Conservation (phyloP, 1,284 basidiomycete genomes). For the Sphagnurus paluster region DNA sequence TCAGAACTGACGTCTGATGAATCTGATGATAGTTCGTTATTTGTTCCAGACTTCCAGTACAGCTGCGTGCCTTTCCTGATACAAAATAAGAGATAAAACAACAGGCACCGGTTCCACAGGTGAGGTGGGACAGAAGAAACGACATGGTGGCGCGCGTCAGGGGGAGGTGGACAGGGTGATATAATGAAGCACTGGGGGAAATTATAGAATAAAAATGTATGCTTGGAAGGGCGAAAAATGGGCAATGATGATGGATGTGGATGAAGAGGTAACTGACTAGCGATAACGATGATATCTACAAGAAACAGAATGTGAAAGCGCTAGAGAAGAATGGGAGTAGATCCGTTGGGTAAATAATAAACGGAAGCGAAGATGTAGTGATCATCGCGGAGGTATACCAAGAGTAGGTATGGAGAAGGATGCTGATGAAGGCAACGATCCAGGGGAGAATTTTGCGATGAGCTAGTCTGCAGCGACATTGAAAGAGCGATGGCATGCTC, state of each 20-base stretch:
- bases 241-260: neutral
- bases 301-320: slow-evolving; percentile 7
- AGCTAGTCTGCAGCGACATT: slow-evolving; percentile 9
- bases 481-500: neutral
- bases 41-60: slow-evolving; percentile 15
- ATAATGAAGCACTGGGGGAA: slow-evolving; percentile 1
- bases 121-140: neutral
- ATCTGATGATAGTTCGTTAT: slow-evolving; percentile 2
- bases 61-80: slow-evolving; percentile 8
- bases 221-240: neutral
- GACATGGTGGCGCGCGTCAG: slow-evolving; percentile 11
- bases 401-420: slow-evolving; percentile 3
- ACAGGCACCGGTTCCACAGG: slow-evolving; percentile 5
- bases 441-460: slow-evolving; percentile 5
- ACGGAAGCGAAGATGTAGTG: slow-evolving; percentile 6
- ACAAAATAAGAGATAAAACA: slow-evolving; percentile 12
- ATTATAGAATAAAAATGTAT: slow-evolving; percentile 19
- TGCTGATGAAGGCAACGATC: slow-evolving; percentile 11
- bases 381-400: slow-evolving; percentile 7
- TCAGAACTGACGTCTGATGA: slow-evolving; percentile 1
- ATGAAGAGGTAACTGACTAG: slow-evolving; percentile 3
- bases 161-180: neutral
- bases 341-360: slow-evolving; percentile 15
- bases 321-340: slow-evolving; percentile 2
- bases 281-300: slow-evolving; percentile 12